Percentiles rank a stretch among this genome's conserved stretches.
phyloP scores from a whole-genome alignment of 2,329 filamentous ascomycete species.

The Colletotrichum brevisporum region DNA sequence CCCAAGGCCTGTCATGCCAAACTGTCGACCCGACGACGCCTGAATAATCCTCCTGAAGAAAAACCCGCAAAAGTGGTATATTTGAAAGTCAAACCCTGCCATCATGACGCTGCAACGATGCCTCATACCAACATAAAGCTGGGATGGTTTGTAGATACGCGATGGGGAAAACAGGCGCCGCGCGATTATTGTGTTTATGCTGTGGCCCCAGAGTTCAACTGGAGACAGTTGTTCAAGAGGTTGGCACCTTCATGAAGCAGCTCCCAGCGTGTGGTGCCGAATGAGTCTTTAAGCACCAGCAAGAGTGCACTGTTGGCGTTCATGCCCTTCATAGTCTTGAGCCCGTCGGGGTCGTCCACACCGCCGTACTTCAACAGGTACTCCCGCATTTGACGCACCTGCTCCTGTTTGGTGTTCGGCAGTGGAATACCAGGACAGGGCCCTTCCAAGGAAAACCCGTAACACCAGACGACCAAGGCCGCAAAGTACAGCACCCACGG shows the following conservation, averaged over 20 bases:
- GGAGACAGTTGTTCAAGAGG: conserved; percentile 85
- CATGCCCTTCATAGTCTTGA: conserved; percentile 80
- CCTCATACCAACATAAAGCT: conserved; percentile 1
- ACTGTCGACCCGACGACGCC: conserved; percentile 16
- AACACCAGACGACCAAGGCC: conserved; percentile 92
- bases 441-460: conserved; percentile 92
- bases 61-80: conserved; percentile 33
- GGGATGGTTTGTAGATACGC: not conserved
- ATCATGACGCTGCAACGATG: conserved; percentile 6
- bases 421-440: conserved; percentile 69
- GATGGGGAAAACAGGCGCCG: not conserved
- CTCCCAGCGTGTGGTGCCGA: conserved; percentile 90
- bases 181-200: conserved; percentile 4
- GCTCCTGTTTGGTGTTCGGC: conserved; percentile 73
- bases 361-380: conserved; percentile 82
- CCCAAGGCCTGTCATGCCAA: conserved; percentile 10
- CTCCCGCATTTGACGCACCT: conserved; percentile 82
- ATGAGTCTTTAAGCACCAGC: conserved; percentile 85
- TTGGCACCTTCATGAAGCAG: conserved; percentile 88
- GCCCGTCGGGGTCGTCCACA: conserved; percentile 81
- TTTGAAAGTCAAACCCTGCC: conserved; percentile 16
- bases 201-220: conserved; percentile 59
- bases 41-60: conserved; percentile 11
- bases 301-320: conserved; percentile 88
- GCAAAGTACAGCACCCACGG: conserved; percentile 98